Evolutionary conservation across 1,139 yeast species (phyloP).

Genomic region (Diutina scorzettiae): DNA sequence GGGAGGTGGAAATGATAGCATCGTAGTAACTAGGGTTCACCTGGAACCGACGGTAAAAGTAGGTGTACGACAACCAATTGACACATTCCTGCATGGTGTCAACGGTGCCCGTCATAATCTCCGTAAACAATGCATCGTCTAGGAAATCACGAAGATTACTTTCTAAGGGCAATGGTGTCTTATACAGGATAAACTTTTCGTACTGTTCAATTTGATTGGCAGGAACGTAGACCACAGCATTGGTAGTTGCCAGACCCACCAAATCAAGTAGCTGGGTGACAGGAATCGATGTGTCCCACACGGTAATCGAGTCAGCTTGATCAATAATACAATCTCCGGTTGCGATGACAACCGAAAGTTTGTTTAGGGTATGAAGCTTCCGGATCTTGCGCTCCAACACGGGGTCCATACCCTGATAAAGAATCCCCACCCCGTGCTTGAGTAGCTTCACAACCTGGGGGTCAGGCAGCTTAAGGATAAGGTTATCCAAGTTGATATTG

Average conservation of each 20-base stretch:
- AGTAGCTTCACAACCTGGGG: background rate
- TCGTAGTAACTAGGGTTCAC: slow-evolving; percentile 87
- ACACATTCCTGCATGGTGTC: slow-evolving; percentile 72
- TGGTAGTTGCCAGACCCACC: background rate
- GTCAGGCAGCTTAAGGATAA: background rate
- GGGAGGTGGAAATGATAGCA: slow-evolving; percentile 41
- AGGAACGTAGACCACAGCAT: slow-evolving; percentile 12
- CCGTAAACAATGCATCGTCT: slow-evolving; percentile 60
- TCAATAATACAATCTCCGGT: background rate
- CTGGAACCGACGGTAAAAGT: slow-evolving; percentile 68
- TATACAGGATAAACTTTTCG: slow-evolving; percentile 56
- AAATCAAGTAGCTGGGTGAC: background rate
- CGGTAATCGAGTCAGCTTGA: background rate
- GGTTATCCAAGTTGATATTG: background rate
- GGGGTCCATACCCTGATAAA: background rate
- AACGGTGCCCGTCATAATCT: slow-evolving; percentile 56
- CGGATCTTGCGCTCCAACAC: background rate
- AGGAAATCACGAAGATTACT: slow-evolving; percentile 50
- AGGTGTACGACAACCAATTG: slow-evolving; percentile 82
- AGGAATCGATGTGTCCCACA: background rate
- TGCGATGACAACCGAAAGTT: background rate
- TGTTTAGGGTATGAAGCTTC: background rate
- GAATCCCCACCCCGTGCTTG: background rate
- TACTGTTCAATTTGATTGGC: slow-evolving; percentile 49
- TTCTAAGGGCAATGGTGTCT: slow-evolving; percentile 59